Base-by-base conservation (phyloP, 2,329 filamentous ascomycete species). In the Colletotrichum spaethianum region DNA sequence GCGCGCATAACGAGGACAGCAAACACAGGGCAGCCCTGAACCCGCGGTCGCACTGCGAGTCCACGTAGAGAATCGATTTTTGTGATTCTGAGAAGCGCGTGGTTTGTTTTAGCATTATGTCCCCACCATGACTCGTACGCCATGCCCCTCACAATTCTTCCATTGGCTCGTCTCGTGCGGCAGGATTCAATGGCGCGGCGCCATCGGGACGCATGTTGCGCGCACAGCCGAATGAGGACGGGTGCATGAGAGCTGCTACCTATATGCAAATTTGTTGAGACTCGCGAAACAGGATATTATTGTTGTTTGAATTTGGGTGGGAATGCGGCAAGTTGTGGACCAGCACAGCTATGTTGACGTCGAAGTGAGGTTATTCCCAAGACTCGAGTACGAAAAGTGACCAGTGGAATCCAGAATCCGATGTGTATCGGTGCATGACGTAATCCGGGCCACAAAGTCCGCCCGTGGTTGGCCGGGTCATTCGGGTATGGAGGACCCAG, bases 51-150 rank as follows among this genome's bases (percentile, higher is more conserved):
- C 28, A 20, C 23, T 31, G 6, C 60, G 40, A n/a, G 16, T 23
- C 33, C 28, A 38, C 23, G 23, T 40, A 18, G 31, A 31, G 23
- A 16, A 12, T n/a, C 33, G 14, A 46, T 67, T 23, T 55, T 67
- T 55, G n/a, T 26, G 36, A 62, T 55, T 20, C 12, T n/a, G 33
- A 56, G 8, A 62, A 50, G 56, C 40, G 18, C 28, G 23, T 33
- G 14, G 18, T 26, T 40, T 20, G 62, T 40, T 12, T 40, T 36
- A 31, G 40, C 28, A 40, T 33, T 62, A 18, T n/a, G 46, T 26
- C 68, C 28, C 68, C 63, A 50, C 50, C 53, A 59, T 68, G 63
- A 71, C 64, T 63, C 31, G 48, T 28, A 61, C 38, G 63, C 28
- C 18, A 48, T 33, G 28, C 48, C 28, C 23, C 31, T 48, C 12